Evolutionary conservation across 2,329 filamentous ascomycete genomes (phyloP).

Genomic region (Diaporthe velutina): DNA sequence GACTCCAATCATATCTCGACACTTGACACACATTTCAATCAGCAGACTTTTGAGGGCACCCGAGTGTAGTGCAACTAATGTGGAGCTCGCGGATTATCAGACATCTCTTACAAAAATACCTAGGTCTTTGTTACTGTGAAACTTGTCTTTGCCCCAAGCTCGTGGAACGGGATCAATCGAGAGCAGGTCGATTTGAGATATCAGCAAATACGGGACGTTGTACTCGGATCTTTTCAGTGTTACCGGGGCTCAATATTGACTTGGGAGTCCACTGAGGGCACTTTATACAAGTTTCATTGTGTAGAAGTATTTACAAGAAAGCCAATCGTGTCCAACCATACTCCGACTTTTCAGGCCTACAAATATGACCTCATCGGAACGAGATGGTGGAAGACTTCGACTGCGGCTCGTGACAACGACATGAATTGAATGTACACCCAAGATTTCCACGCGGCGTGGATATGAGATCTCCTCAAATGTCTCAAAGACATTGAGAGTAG

Average conservation of each 20-base stretch:
- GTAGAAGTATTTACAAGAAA: slow-evolving; percentile 12
- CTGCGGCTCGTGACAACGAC: background rate
- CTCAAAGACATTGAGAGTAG: slow-evolving; percentile 24
- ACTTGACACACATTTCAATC: too few species aligned
- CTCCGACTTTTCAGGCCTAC: background rate
- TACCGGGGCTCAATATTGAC: background rate
- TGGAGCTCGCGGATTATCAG: background rate
- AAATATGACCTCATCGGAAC: background rate
- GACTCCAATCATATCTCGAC: too few species aligned
- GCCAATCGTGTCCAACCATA: background rate
- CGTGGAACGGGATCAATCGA: background rate
- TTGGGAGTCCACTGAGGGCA: too few species aligned
- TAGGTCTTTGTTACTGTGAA: too few species aligned
- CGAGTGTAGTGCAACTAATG: background rate
- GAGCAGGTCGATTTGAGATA: background rate
- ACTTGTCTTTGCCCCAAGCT: background rate
- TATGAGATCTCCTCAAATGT: background rate
- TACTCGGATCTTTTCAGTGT: background rate
- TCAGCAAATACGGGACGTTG: background rate
- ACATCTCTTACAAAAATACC: background rate
- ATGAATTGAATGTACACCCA: background rate
- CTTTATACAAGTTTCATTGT: background rate
- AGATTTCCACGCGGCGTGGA: too few species aligned
- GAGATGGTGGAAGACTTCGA: background rate
- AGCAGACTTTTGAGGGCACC: background rate